Conservation (phyloP, 495 filamentous ascomycete species). For the Glutinoglossum americanum region DNA sequence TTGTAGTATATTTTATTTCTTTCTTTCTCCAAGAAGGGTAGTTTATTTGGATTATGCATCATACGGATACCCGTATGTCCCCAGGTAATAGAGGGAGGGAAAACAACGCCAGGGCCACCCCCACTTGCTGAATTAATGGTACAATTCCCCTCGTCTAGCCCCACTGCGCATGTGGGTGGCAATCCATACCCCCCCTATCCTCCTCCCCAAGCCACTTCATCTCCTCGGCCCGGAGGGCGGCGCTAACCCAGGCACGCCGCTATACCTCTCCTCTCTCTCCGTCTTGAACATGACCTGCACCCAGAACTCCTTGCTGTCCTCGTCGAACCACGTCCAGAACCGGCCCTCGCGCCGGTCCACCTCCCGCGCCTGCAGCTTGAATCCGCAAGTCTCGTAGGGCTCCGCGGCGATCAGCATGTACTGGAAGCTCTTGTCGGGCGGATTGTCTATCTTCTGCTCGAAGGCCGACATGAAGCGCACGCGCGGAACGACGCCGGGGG, state of each 20-base stretch:
- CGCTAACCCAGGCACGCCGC: conserved; percentile 76
- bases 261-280: conserved; percentile 89
- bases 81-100: too few relatives aligned
- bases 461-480: conserved; percentile 95
- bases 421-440: conserved; percentile 83
- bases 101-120: too few relatives aligned
- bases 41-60: too few relatives aligned
- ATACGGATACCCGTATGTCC: too few relatives aligned
- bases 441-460: conserved; percentile 87
- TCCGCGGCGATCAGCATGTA: conserved; percentile 91
- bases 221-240: conserved; percentile 15
- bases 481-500: conserved; percentile 46
- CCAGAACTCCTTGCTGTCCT: conserved; percentile 94
- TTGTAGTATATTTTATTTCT: too few relatives aligned
- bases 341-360: conserved; percentile 70
- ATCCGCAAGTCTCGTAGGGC: conserved; percentile 91
- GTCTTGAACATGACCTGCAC: conserved; percentile 99
- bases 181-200: too few relatives aligned
- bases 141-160: too few relatives aligned
- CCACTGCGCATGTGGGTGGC: too few relatives aligned
- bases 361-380: conserved; percentile 90
- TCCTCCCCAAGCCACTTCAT: neutral
- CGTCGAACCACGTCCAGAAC: conserved; percentile 91
- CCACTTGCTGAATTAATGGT: too few relatives aligned
- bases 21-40: too few relatives aligned